Evolutionary conservation across 2,329 filamentous ascomycete species (phyloP).

Genomic region (Pseudocercospora ulei): DNA sequence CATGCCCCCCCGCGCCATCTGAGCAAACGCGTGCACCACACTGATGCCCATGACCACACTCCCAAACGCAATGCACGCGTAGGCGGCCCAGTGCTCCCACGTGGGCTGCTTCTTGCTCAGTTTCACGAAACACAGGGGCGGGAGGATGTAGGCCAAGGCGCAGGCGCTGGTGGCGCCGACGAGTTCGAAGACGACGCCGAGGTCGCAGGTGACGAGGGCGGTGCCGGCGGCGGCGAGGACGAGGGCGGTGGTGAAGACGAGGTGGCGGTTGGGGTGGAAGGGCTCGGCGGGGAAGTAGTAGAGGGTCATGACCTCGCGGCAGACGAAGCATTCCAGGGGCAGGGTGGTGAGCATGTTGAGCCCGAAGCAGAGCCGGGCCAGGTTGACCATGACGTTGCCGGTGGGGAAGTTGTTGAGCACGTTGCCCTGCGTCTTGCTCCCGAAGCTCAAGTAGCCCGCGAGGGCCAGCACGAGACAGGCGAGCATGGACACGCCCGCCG

Average conservation of each 20-base stretch:
- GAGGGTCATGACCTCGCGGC: slow-evolving; percentile 88
- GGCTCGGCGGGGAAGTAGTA: slow-evolving; percentile 65
- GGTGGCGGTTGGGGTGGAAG: slow-evolving; percentile 72
- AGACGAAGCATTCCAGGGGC: slow-evolving; percentile 93
- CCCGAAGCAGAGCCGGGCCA: slow-evolving; percentile 89
- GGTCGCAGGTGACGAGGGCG: slow-evolving; percentile 78
- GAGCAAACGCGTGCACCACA: slow-evolving; percentile 59
- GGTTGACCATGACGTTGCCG: slow-evolving; percentile 85
- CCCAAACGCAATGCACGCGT: slow-evolving; percentile 68
- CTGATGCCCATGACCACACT: slow-evolving; percentile 70
- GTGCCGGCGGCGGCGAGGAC: slow-evolving; percentile 70
- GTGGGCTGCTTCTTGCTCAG: slow-evolving; percentile 58
- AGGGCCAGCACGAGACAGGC: slow-evolving; percentile 84
- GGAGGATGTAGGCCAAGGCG: slow-evolving; percentile 87
- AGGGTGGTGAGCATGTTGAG: slow-evolving; percentile 98
- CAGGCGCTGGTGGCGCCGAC: slow-evolving; percentile 93
- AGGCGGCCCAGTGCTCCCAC: slow-evolving; percentile 50
- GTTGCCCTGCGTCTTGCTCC: slow-evolving; percentile 83
- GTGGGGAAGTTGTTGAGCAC: slow-evolving; percentile 95
- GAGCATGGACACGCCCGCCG: slow-evolving; percentile 78
- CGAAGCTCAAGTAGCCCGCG: slow-evolving; percentile 84
- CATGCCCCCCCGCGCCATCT: slow-evolving; percentile 45
- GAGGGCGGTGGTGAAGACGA: slow-evolving; percentile 73
- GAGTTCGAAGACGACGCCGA: slow-evolving; percentile 89
- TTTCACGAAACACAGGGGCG: slow-evolving; percentile 90